These are phyloP conservation scores for Sphagnurus paluster DNA, from an alignment of 1,284 basidiomycete species.

Conservation along the genomic window DNA sequence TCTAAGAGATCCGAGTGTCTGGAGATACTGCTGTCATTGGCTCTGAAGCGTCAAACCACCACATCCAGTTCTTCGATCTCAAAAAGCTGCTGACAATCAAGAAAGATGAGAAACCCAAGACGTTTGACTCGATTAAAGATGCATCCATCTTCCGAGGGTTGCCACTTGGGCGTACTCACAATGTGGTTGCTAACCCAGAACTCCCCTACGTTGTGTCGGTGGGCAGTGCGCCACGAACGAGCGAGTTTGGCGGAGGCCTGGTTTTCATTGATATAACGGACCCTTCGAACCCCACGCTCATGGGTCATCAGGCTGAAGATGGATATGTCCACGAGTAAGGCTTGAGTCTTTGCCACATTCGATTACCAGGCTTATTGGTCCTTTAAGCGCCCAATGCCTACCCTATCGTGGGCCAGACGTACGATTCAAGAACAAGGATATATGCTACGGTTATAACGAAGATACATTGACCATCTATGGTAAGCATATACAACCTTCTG, in stretches of 20 bases:
- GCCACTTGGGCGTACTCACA: slow-evolving; percentile 21
- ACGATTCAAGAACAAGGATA: slow-evolving; percentile 20
- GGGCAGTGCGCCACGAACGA: slow-evolving; percentile 15
- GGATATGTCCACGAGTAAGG: slow-evolving; percentile 31
- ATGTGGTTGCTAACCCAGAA: slow-evolving; percentile 20
- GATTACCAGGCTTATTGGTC: neutral
- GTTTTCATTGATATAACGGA: slow-evolving; percentile 29
- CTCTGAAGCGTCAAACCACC: slow-evolving; percentile 23
- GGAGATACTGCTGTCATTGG: slow-evolving; percentile 21
- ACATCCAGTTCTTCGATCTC: slow-evolving; percentile 23
- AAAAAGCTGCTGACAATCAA: slow-evolving; percentile 20
- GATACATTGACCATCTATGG: slow-evolving; percentile 24
- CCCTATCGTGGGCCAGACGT: slow-evolving; percentile 24
- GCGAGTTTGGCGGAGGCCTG: slow-evolving; percentile 16
- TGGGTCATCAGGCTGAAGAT: slow-evolving; percentile 25
- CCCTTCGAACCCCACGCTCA: slow-evolving; percentile 23
- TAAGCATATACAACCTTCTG: neutral
- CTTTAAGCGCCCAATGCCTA: slow-evolving; percentile 21
- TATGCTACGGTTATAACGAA: slow-evolving; percentile 27
- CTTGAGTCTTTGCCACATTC: neutral
- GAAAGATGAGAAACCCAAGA: slow-evolving; percentile 12
- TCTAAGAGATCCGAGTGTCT: slow-evolving; percentile 19
- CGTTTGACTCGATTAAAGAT: slow-evolving; percentile 15
- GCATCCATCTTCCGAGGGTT: slow-evolving; percentile 9
- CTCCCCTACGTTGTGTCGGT: slow-evolving; percentile 18